Base-by-base conservation (phyloP, 768 basidiomycete species). In the Clitopilus passeckerianus region DNA sequence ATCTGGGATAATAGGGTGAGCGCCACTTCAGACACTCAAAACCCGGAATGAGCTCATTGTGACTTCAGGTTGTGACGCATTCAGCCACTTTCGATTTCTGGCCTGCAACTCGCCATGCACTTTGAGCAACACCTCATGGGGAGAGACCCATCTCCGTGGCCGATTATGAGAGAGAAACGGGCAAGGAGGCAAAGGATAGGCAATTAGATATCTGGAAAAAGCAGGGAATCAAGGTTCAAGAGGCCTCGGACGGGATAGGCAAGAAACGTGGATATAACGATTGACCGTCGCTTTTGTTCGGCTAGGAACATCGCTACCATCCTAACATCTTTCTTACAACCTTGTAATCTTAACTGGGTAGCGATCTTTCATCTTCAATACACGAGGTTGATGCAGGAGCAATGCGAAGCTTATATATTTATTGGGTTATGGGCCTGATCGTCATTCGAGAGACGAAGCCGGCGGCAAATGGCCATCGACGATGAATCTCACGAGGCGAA, bases 1-100 rank as follows among this genome's bases (percentile, higher is more conserved):
- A 77, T 93, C 69, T 93, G 92, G 91, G 90, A 93, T 66, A 93
- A 93, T 71, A 79, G 91, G 70, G 89, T 89, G 62, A 37, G 80
- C 68, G 7, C 43, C 18, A 12, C 14, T 41, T 57, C n/a, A 12
- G 12, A 20, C 46, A 10, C 18, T 20, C 5, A 50, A 50, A 16
- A 18, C 20, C 5, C n/a, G 5, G 6, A 50, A 18, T 30, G 43
- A 50, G 34, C 35, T 41, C 20, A 24, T n/a, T 10, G 6, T 24
- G 50, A 54, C n/a, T 56, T n/a, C 61, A 89, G 88, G 67, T 90
- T 60, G 86, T 86, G 41, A 89, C 81, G 14, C 93, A 94, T 65
- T 83, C 86, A 18, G 91, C 90, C 12, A 91, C 84, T 12, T 92
- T 91, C 66, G 90, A 93, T 71, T 91, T 90, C 71, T 92, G 83